These are phyloP conservation scores for Parachlorella kessleri DNA, from an alignment of 139 green algal species.

Conservation along the genomic window DNA sequence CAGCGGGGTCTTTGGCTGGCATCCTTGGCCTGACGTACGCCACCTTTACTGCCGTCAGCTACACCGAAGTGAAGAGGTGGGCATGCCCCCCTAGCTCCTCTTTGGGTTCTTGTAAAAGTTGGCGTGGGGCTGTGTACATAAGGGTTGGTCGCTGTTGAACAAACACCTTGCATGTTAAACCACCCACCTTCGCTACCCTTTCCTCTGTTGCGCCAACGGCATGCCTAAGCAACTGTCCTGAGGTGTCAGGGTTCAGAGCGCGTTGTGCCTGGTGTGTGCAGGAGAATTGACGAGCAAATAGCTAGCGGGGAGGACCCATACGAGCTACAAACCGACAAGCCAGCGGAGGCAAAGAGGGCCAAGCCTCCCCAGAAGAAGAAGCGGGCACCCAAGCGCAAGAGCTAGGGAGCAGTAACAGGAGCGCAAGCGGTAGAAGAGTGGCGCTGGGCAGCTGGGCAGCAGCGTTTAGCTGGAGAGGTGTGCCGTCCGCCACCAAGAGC, in stretches of 20 bases:
- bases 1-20: slow-evolving; percentile 16
- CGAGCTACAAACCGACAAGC: slow-evolving; percentile 1
- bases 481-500: no score
- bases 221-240: neutral
- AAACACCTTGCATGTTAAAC: neutral
- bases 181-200: no score
- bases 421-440: no score
- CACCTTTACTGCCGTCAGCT: slow-evolving; percentile 13
- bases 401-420: no score
- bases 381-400: slow-evolving; percentile 12
- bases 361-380: slow-evolving; percentile 14
- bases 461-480: no score
- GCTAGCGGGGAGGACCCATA: slow-evolving; percentile 22
- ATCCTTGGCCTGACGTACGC: slow-evolving; percentile 16
- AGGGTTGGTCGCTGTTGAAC: no score
- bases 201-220: no score
- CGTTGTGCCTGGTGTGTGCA: neutral
- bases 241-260: neutral
- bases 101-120: no score
- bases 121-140: no score
- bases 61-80: slow-evolving; percentile 8
- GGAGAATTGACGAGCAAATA: slow-evolving; percentile 27
- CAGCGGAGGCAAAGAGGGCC: neutral
- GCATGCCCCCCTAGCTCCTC: no score
- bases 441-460: no score